phyloP scores from a whole-genome alignment of 192 early-diverging fungal species.

The Helicostylum pulchrum region DNA sequence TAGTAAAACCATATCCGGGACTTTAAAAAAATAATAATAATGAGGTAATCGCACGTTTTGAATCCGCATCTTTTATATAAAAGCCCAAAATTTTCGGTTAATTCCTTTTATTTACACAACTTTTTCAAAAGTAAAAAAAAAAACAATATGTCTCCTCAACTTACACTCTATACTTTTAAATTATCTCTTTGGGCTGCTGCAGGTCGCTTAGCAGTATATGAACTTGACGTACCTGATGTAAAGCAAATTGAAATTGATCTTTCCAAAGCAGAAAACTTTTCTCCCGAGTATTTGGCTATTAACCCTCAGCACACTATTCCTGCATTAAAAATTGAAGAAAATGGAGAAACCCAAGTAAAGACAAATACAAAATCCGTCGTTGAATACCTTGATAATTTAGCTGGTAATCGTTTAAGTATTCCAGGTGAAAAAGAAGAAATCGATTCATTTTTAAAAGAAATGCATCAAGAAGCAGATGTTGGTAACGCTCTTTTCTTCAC shows the following conservation, averaged over 20 bases:
- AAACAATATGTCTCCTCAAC: too few species aligned
- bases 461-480: conserved; percentile 1
- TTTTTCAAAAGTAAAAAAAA: too few species aligned
- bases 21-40: too few species aligned
- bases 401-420: neutral
- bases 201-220: conserved; percentile 15
- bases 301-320: conserved; percentile 18
- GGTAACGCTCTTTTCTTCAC: conserved; percentile 18
- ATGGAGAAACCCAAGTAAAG: neutral
- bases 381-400: conserved; percentile 13
- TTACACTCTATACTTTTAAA: conserved; percentile 21
- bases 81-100: too few species aligned
- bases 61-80: too few species aligned
- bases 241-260: conserved; percentile 19
- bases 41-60: too few species aligned
- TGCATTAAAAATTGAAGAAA: conserved; percentile 4
- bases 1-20: too few species aligned
- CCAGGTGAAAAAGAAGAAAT: conserved; percentile 1
- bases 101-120: too few species aligned
- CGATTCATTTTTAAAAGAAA: neutral
- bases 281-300: conserved; percentile 16
- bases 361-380: conserved; percentile 10
- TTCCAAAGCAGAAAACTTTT: conserved; percentile 23
- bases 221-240: conserved; percentile 6
- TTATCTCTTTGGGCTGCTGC: conserved; percentile 20